Evolutionary conservation across 78 protist species (phyloP), one percentile per base, ranked within the genome.

Genomic region (Dictyostelium capitatum): DNA sequence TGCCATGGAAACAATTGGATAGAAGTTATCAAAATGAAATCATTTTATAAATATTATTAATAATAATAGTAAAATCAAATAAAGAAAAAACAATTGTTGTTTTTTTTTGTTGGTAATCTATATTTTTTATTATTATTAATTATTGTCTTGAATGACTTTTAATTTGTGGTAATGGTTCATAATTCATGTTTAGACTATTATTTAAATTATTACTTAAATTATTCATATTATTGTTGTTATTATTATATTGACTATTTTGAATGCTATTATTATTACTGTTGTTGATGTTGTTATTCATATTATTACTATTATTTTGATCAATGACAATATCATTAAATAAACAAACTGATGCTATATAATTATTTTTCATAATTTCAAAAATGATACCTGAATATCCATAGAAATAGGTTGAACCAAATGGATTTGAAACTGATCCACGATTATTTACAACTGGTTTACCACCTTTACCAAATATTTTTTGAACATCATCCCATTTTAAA

Each of bases 381-480:
- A 95, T 95, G 19, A 89, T 75, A 30, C 92, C 95, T 32, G 77
- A 79, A 80, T 95, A 95, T 20, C 93, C 97, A 79, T 95, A 89
- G 80, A 89, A 95, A 62, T 73, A 80, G 8, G 97, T 89, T 25
- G 95, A 82, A 2, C 97, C 97, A 65, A 95, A 95, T 47, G 97
- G 97, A 80, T 82, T 95, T 25, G 91, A 83, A 17, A 64, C n/a
- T 17, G 97, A 80, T 1, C 97, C 97, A 48, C 90, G 48, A 62
- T 89, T 89, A 89, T 89, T 80, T 20, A 95, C 97, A 73, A 95
- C 89, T 56, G 97, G 97, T 69, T 95, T 89, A 10, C 97, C 97
- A 4, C 82, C 50, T 43, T 84, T 75, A 14, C 97, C 97, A 80
- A 79, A 65, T 30, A 73, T 73, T 15, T 95, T 50, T 41, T 82